Percentiles rank a stretch among this genome's conserved stretches.
phyloP scores from a whole-genome alignment of 805 yeast genomes.

The Spathaspora gorwiae region DNA sequence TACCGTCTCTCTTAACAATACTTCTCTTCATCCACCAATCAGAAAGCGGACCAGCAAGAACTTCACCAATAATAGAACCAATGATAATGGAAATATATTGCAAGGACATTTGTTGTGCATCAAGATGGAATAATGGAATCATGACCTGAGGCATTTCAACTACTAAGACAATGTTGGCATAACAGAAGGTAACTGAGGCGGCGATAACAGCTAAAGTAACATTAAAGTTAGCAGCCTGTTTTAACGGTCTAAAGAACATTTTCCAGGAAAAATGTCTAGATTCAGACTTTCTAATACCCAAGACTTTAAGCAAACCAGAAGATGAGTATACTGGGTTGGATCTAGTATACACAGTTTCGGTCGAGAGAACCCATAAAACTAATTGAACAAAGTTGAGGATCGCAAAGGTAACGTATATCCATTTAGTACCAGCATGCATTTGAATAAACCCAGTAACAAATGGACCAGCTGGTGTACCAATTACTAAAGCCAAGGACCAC shows the following conservation, averaged over 20 bases:
- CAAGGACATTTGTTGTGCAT: slow-evolving; percentile 18
- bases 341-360: slow-evolving; percentile 10
- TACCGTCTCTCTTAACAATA: slow-evolving; percentile 6
- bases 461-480: slow-evolving; percentile 15
- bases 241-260: slow-evolving; percentile 9
- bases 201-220: slow-evolving; percentile 15
- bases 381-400: slow-evolving; percentile 12
- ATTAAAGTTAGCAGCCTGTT: slow-evolving; percentile 2
- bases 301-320: background rate
- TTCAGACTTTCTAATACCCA: slow-evolving; percentile 1
- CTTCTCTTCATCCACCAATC: slow-evolving; percentile 15
- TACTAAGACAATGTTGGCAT: slow-evolving; percentile 17
- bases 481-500: slow-evolving; percentile 12
- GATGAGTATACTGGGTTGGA: background rate
- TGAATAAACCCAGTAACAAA: slow-evolving; percentile 12
- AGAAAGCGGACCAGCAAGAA: slow-evolving; percentile 17
- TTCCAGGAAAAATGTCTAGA: slow-evolving; percentile 2
- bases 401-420: slow-evolving; percentile 11
- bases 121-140: slow-evolving; percentile 13
- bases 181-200: slow-evolving; percentile 16
- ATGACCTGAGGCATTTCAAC: slow-evolving; percentile 21
- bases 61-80: slow-evolving; percentile 20
- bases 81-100: slow-evolving; percentile 18
- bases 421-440: slow-evolving; percentile 8
- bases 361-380: slow-evolving; percentile 7